Evolutionary conservation across 768 basidiomycete species (phyloP), one percentile per base, ranked within the genome.

Genomic region (Leccinum arenicola): DNA sequence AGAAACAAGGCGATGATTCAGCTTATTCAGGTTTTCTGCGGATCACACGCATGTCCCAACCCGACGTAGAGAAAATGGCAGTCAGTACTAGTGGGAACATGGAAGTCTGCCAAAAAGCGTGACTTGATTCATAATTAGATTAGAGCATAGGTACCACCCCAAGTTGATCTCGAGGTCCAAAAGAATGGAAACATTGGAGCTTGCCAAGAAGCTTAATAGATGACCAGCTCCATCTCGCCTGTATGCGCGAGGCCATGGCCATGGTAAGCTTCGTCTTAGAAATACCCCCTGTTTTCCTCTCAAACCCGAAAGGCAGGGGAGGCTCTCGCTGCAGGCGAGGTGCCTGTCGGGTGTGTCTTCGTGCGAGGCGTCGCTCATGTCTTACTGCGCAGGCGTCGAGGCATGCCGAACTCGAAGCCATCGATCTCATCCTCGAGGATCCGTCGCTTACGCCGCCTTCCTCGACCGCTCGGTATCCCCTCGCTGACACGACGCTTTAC

Each of bases 351-450:
- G 21, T 98, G 97, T 65, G 84, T 99, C 8, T 97, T 98, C 65
- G 91, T 98, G 9, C 83, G 92, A 61, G 81, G 88, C 55, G 83
- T 48, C 56, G 61, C 15, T 51, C 27, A 58, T 29, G 11, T 25
- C 14, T 48, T 15, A 36, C 19, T 35, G 35, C 53, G 48, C 65
- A 98, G 95, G 95, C 95, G 1, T 98, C 96, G 10, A 83, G 96
- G 53, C 97, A 99, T 68, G 96, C 97, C 38, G 97, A 99, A 74
- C 85, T 99, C 23, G 97, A 97, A 73, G 95, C 96, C 2, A 94
- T 98, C 66, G 94, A 97, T 70, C 79, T 80, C 66, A 93, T 99
- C 64, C 76, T 98, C 12, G 77, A 85, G 0, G 81, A 88, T 69
- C 74, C 75, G 55, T 55, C 67, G 15, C 80, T 89, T 62, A 88